Base-by-base conservation (phyloP, 2,329 filamentous ascomycete species). In the Hymenoscyphus infarciens region DNA sequence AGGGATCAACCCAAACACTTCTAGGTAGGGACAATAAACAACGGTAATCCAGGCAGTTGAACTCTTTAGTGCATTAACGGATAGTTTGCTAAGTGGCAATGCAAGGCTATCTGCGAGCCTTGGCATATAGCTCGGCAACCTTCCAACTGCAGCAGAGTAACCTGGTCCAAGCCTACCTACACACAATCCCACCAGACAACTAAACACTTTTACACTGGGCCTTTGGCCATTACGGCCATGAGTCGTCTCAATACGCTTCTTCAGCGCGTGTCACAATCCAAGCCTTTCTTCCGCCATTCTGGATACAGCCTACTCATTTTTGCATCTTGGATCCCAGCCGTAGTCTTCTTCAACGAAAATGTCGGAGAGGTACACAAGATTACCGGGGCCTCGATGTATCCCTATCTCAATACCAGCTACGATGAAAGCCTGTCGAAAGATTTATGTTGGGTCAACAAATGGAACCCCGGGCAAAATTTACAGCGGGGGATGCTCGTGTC, bases 401-500 rank as follows among this genome's bases (percentile, higher is more conserved):
- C 91, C 1, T 88, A 87, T 65, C 78, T 94, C 61, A 93, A 93
- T 71, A 80, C 85, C 63, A 83, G 87, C 59, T 87, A 80, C 70
- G 80, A 87, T 71, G 80, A 81, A 70, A 85, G 79, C 63, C 78
- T 78, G 66, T 73, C 75, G 42, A 75, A 80, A 58, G 86, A 89
- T 66, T 64, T 83, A n/a, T 82, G 86, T 35, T 74, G 87, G 66
- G 84, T 82, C 61, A 81, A 78, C 71, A 88, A 87, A 72, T 81
- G 82, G 74, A 81, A 82, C 64, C 81, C 85, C 27, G 80, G 82
- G 63, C 76, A 83, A 56, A 79, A 82, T 31, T 71, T 93, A 42
- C 77, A 84, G 72, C 81, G 89, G 65, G 91, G 91, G 61, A 91
- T 92, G 86, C 78, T 94, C 54, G 86, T 94, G 62, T 87, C 86